Conservation (phyloP, 495 filamentous ascomycete species). For the Neurospora hispaniola region DNA sequence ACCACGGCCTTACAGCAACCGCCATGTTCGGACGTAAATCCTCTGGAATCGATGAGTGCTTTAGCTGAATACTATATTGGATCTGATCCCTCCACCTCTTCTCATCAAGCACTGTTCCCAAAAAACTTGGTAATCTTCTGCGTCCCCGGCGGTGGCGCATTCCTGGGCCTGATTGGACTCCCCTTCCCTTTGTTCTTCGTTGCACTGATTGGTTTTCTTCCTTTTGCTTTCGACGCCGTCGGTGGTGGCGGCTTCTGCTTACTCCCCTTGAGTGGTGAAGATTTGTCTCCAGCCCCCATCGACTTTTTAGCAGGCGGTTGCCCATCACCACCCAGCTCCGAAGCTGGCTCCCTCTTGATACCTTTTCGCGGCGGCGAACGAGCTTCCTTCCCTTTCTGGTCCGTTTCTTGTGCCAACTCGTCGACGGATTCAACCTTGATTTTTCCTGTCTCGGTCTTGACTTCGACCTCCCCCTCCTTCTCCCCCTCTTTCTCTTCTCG, state of each 20-base stretch:
- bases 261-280: slow-evolving; percentile 10
- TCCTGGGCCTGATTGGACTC: slow-evolving; percentile 18
- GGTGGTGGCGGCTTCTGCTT: background rate
- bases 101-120: slow-evolving; percentile 38
- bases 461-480: slow-evolving; percentile 31
- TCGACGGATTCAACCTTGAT: slow-evolving; percentile 1
- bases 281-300: slow-evolving; percentile 13
- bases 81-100: background rate
- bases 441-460: slow-evolving; percentile 19
- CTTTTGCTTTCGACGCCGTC: background rate
- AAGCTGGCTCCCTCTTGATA: slow-evolving; percentile 48
- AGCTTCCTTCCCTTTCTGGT: slow-evolving; percentile 5
- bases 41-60: background rate
- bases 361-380: slow-evolving; percentile 16
- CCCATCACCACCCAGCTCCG: slow-evolving; percentile 21
- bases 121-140: slow-evolving; percentile 86
- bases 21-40: background rate
- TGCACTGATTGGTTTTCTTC: slow-evolving; percentile 34
- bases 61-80: too few species aligned
- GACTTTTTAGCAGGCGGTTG: slow-evolving; percentile 36
- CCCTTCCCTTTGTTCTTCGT: slow-evolving; percentile 35
- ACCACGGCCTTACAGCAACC: background rate
- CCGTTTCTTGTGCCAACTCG: slow-evolving; percentile 8
- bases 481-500: slow-evolving; percentile 1
- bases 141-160: slow-evolving; percentile 32